Evolutionary conservation across 805 yeast genomes (phyloP), one percentile per base, ranked within the genome.

Genomic region (Hanseniaspora clermontiae): DNA sequence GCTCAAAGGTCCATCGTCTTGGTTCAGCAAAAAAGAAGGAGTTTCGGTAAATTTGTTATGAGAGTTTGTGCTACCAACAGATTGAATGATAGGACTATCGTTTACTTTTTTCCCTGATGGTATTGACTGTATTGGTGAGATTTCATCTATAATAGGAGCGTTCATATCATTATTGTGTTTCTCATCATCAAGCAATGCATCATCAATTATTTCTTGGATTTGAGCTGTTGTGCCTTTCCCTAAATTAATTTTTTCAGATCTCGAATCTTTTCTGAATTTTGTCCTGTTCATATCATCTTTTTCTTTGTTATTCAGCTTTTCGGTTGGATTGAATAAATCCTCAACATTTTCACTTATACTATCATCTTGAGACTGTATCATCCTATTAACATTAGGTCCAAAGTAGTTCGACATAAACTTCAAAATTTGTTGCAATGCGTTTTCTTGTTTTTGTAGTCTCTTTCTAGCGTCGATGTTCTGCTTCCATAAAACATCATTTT

Each of bases 401-500:
- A 57, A 57, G 27, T 57, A 57, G 20, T 90, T 79, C 2, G 96
- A 95, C 63, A 93, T 73, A 61, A 93, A 91, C 62, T 93, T 79
- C 63, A 93, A 70, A 51, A 93, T 91, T 60, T 87, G 84, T 61
- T 89, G 95, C 57, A 93, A 74, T 24, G 96, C 87, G 60, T 86
- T 91, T 43, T 91, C 82, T 66, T 93, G 97, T 37, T 82, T 77
- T 63, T 84, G 80, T 68, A 90, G 87, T 60, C 90, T 79, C 66
- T 91, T 97, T 55, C 97, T 76, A 6, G 91, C 83, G 58, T 82
- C 71, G 66, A 77, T 82, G 64, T 88, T 84, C 66, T 93, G 97
- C 59, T 84, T 83, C 98, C 98, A 93, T 47, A 93, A 70, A 63
- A 87, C 69, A 66, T 87, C 91, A 70, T 91, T 93, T 66, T 93